Evolutionary conservation across 2,329 filamentous ascomycete genomes (phyloP).

Genomic region (Venturia aucupariae): DNA sequence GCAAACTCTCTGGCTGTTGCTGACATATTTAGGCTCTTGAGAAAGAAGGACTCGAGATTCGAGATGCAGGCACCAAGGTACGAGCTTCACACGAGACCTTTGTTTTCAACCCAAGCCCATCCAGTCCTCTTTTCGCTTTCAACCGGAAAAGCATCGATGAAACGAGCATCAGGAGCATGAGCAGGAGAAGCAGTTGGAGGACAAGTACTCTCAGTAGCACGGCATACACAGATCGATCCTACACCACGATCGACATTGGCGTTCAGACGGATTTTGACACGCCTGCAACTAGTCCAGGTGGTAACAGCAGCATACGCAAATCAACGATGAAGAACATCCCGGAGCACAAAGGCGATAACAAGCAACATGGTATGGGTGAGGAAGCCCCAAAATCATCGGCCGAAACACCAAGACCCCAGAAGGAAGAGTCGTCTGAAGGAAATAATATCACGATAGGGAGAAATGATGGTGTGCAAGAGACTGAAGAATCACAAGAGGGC

Average conservation of each 20-base stretch:
- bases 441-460: not conserved
- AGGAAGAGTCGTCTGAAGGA: not conserved
- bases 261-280: conserved; percentile 50
- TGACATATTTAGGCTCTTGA: conserved; percentile 54
- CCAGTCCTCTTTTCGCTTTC: conserved; percentile 60
- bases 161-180: conserved; percentile 21
- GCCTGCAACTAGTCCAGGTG: conserved; percentile 6
- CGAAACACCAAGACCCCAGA: not conserved
- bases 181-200: conserved; percentile 59
- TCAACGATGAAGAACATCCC: conserved; percentile 10
- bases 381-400: not conserved
- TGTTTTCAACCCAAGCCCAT: conserved; percentile 67
- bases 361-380: not conserved
- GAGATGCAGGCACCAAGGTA: conserved; percentile 72
- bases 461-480: not conserved
- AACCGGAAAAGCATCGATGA: conserved; percentile 48
- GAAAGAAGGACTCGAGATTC: conserved; percentile 78
- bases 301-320: not conserved
- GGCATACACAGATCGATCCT: conserved; percentile 46
- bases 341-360: conserved; percentile 8
- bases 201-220: conserved; percentile 58
- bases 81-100: conserved; percentile 72
- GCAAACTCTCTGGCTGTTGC: not conserved
- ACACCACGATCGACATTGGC: conserved; percentile 57
- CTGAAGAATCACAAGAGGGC: not conserved